Base-by-base conservation (phyloP, 305 asterid species). In the Andrographis paniculata region DNA sequence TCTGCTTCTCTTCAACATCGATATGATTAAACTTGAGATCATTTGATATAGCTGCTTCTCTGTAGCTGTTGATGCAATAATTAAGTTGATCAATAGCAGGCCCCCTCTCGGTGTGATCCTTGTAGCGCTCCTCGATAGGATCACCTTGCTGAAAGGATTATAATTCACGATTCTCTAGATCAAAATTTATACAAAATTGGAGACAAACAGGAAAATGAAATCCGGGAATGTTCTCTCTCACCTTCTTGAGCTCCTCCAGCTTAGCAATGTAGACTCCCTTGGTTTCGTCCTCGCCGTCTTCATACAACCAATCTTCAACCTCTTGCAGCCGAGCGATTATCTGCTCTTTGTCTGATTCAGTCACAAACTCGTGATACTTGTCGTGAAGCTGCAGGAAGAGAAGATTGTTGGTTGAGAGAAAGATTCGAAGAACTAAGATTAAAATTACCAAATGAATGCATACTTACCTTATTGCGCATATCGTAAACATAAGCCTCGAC, bases 271-370 rank as follows among this genome's bases (percentile, higher is more conserved):
- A 86, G 5, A 80, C 96, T 10, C 89, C 89, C 63, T 86, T 86
- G 2, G 96, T 86, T 62, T 87, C 93, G 59, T 87, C 94, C 61
- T 83, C 93, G 0, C 96, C 96, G 48, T 87, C 96, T 63, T 87
- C 94, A 8, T 80, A 87, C 52, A 87, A 67, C 96, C 96, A 87
- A 65, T 87, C 93, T 64, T 87, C 93, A 41, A 70, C 76, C 61
- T 76, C 89, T 68, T 87, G 94, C 50, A 87, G 93, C 63, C 50
- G 67, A 39, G 83, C 56, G 30, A 78, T 67, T 6, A 87, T 42
- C 21, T 76, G 84, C 53, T 76, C 96, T 60, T 74, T 87, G 46
- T 87, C 96, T 2, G 84, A 28, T 8, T 80, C 96, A 13, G 70
- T 56, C 5, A 80, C 77, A 3, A 78, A 83, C 46, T 71, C 88